Conservation (phyloP, 257 asterid genomes). For the Cruciata laevipes region DNA sequence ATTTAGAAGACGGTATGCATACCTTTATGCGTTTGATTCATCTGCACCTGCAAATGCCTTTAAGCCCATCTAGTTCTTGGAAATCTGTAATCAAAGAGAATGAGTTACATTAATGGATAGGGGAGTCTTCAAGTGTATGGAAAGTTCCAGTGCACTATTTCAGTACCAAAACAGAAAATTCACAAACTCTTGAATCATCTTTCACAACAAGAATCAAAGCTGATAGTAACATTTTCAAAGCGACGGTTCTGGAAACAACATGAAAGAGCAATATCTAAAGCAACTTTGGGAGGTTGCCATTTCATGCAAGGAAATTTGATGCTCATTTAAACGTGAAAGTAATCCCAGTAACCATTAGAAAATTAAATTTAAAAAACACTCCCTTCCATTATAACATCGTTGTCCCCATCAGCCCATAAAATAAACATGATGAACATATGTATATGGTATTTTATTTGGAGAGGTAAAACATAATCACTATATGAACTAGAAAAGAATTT, state of each 20-base stretch:
- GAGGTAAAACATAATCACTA: conserved; percentile 14
- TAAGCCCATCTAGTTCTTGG: no score
- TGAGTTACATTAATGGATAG: no score
- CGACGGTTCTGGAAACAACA: not conserved
- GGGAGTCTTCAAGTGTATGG: no score
- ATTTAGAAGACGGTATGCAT: not conserved
- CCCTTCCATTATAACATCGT: not conserved
- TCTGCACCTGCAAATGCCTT: not conserved
- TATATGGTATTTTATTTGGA: not conserved
- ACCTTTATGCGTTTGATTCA: not conserved
- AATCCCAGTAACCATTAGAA: conserved; percentile 8
- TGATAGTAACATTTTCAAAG: no score
- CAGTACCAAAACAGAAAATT: no score
- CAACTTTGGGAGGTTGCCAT: not conserved
- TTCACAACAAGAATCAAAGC: no score
- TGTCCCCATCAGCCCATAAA: conserved; percentile 12
- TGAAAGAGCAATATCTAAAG: not conserved
- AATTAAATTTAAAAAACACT: not conserved
- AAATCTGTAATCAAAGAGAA: no score
- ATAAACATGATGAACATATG: not conserved
- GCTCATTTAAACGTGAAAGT: conserved; percentile 10
- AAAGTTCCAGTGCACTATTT: no score
- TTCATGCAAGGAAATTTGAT: conserved; percentile 10
- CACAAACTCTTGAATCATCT: no score
- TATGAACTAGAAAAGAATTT: conserved; percentile 17